phyloP scores from a whole-genome alignment of 2,329 filamentous ascomycete species.

The Phialophora expanda region DNA sequence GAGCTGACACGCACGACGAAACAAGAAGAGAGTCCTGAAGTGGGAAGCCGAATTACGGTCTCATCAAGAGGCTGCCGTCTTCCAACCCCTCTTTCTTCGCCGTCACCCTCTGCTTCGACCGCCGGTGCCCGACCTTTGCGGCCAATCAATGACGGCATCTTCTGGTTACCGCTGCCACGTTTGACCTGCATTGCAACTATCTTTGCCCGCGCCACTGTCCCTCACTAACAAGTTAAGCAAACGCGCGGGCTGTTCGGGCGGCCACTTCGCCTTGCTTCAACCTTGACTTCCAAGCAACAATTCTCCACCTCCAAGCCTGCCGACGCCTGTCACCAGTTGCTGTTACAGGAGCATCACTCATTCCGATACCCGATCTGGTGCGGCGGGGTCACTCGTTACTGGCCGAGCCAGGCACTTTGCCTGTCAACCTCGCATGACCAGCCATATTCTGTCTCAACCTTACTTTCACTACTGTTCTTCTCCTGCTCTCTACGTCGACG shows the following conservation, averaged over 20 bases:
- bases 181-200: constrained; percentile 4
- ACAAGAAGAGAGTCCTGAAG: constrained; percentile 2
- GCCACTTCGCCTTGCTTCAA: background rate
- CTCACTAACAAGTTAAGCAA: background rate
- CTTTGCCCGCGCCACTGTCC: constrained; percentile 4
- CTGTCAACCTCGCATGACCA: constrained; percentile 35
- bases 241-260: constrained; percentile 5
- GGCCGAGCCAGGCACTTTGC: constrained; percentile 11
- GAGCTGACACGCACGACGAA: constrained; percentile 10
- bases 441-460: constrained; percentile 30
- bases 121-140: background rate
- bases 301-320: background rate
- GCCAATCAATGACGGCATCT: background rate
- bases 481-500: background rate
- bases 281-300: background rate
- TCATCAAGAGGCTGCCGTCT: background rate
- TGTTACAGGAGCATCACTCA: background rate
- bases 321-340: constrained; percentile 2
- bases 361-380: constrained; percentile 11
- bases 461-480: constrained; percentile 32
- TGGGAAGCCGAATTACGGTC: background rate
- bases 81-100: constrained; percentile 6
- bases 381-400: constrained; percentile 4
- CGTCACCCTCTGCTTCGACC: background rate
- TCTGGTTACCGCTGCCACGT: constrained; percentile 3